These are phyloP conservation scores for Stagonosporopsis chrysanthemi DNA, from an alignment of 2,329 filamentous ascomycete genomes.

Conservation along the genomic window DNA sequence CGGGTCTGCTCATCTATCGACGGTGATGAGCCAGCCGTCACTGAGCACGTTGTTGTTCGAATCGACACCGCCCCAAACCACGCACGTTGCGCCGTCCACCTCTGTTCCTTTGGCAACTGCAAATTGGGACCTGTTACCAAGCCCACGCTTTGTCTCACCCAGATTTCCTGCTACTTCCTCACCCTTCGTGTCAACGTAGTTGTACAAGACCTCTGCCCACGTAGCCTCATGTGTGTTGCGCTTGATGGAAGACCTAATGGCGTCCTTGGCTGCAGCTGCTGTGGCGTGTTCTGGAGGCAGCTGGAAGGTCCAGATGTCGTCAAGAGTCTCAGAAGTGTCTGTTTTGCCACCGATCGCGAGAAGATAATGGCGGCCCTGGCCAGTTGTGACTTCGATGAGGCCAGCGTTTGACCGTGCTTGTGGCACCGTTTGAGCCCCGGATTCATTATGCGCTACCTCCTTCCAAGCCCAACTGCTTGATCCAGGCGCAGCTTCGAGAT, in stretches of 20 bases:
- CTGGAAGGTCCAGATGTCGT: slow-evolving; percentile 63
- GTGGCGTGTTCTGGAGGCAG: slow-evolving; percentile 57
- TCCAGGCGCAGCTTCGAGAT: slow-evolving; percentile 45
- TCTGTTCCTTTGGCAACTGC: slow-evolving; percentile 52
- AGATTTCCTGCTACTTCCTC: slow-evolving; percentile 53
- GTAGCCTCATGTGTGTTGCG: slow-evolving; percentile 56
- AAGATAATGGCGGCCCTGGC: slow-evolving; percentile 61
- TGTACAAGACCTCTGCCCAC: slow-evolving; percentile 61
- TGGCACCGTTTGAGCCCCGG: slow-evolving; percentile 39
- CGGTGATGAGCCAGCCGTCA: slow-evolving; percentile 55
- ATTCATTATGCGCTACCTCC: slow-evolving; percentile 31
- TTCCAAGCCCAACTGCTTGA: slow-evolving; percentile 47
- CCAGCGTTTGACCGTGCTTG: slow-evolving; percentile 54
- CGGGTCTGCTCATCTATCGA: slow-evolving; percentile 38
- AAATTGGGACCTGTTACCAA: slow-evolving; percentile 53
- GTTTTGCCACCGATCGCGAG: slow-evolving; percentile 59
- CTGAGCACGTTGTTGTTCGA: slow-evolving; percentile 50
- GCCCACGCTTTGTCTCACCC: slow-evolving; percentile 48
- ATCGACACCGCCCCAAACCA: slow-evolving; percentile 63
- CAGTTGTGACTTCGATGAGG: slow-evolving; percentile 58
- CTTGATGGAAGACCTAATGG: slow-evolving; percentile 55
- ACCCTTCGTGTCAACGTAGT: slow-evolving; percentile 54
- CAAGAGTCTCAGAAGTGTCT: slow-evolving; percentile 36
- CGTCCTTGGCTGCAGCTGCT: slow-evolving; percentile 60
- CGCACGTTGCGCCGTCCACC: slow-evolving; percentile 56